A percentile compares a stretch with the other conserved stretches of the same genome.
These are phyloP conservation scores for Verticillium klebahnii DNA, from an alignment of 2,329 filamentous ascomycete species.

Conservation along the genomic window DNA sequence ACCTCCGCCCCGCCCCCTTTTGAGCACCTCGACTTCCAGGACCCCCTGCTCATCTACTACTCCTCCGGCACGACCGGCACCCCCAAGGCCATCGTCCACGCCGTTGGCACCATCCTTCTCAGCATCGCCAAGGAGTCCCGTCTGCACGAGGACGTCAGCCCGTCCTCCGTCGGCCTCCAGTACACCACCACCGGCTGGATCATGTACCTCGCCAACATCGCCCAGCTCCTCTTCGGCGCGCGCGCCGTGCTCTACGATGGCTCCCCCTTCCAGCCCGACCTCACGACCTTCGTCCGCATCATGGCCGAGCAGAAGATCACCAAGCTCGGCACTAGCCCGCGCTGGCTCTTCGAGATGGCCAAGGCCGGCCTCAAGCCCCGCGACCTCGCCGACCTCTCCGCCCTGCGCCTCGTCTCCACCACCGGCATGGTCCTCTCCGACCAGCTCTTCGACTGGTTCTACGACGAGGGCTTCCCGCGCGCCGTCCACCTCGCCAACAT, in stretches of 20 bases:
- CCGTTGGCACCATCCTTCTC: constrained; percentile 59
- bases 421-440: constrained; percentile 82
- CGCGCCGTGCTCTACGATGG: constrained; percentile 75
- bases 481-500: constrained; percentile 68
- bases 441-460: constrained; percentile 73
- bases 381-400: constrained; percentile 57
- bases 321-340: constrained; percentile 69
- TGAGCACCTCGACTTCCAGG: constrained; percentile 60
- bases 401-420: constrained; percentile 57
- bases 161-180: constrained; percentile 42
- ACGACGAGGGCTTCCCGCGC: constrained; percentile 65
- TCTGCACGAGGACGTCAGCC: constrained; percentile 39
- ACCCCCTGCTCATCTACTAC: constrained; percentile 75
- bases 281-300: constrained; percentile 57
- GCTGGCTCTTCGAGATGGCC: constrained; percentile 71
- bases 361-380: constrained; percentile 59
- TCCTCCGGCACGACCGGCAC: constrained; percentile 77
- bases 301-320: constrained; percentile 62
- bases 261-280: constrained; percentile 70
- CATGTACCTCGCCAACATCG: constrained; percentile 69
- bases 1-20: constrained; percentile 39
- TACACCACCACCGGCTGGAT: constrained; percentile 78
- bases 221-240: constrained; percentile 54
- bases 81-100: constrained; percentile 84
- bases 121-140: constrained; percentile 52